These are phyloP conservation scores for Zymoseptoria passerinii DNA, from an alignment of 2,329 filamentous ascomycete genomes.

Conservation along the genomic window DNA sequence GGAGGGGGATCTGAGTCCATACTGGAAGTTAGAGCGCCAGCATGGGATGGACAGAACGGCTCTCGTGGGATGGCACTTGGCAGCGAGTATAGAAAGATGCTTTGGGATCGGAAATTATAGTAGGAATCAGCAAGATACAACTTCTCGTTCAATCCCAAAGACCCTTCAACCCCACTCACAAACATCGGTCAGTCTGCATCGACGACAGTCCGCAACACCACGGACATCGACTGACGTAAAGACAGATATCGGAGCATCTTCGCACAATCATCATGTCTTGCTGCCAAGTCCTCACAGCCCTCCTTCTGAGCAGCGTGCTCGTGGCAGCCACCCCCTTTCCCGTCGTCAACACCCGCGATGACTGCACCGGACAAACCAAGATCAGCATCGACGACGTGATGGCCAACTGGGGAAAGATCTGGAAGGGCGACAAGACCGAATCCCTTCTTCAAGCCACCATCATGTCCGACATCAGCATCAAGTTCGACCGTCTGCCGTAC, in stretches of 20 bases:
- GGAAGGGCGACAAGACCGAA: background rate
- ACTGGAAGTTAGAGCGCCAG: background rate
- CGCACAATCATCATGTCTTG: background rate
- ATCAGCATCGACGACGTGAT: background rate
- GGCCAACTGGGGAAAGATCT: background rate
- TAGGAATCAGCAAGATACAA: background rate
- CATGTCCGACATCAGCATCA: background rate
- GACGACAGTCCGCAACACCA: background rate
- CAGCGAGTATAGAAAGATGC: background rate
- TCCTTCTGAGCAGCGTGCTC: background rate
- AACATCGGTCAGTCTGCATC: background rate
- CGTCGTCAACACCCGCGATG: background rate
- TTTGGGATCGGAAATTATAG: background rate
- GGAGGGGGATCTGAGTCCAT: background rate
- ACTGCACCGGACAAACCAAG: background rate
- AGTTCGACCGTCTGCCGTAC: background rate
- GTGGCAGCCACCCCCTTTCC: background rate
- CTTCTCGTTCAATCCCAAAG: background rate
- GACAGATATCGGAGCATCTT: background rate
- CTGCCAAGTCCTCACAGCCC: background rate
- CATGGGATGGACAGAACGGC: background rate
- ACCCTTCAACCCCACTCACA: background rate
- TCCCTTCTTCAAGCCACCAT: background rate
- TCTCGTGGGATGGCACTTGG: background rate
- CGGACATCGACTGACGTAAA: background rate